Percentiles rank a stretch among this genome's conserved stretches.
Conservation (phyloP, 345 rosid genomes). For the Kernera saxatilis region DNA sequence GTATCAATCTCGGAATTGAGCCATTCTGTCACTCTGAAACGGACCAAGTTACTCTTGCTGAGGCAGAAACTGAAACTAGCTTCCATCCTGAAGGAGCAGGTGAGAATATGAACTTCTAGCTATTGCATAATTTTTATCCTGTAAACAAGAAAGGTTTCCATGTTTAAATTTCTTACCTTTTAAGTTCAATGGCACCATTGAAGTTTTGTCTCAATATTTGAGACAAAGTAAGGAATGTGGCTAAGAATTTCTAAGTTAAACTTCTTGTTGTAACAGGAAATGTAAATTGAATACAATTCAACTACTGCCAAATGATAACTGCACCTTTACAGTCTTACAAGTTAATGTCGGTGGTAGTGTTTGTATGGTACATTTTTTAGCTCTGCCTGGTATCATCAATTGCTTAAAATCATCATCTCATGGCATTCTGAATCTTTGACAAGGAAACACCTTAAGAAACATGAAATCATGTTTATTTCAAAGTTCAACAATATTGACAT, state of each 20-base stretch:
- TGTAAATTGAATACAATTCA: background rate
- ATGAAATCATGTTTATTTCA: background rate
- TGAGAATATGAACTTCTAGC: slow-evolving; percentile 36
- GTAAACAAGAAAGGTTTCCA: background rate
- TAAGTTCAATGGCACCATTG: background rate
- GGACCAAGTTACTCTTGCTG: slow-evolving; percentile 64
- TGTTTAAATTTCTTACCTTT: background rate
- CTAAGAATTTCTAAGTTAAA: background rate
- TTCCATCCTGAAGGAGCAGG: slow-evolving; percentile 81
- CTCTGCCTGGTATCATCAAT: background rate
- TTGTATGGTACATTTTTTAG: background rate
- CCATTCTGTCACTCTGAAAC: slow-evolving; percentile 73
- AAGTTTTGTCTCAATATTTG: no score
- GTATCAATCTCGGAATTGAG: slow-evolving; percentile 66
- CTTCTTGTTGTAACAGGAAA: background rate
- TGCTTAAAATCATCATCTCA: background rate
- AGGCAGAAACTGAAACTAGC: slow-evolving; percentile 77
- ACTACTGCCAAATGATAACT: background rate
- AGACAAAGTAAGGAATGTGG: background rate
- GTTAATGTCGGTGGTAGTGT: background rate
- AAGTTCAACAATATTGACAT: background rate
- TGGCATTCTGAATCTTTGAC: background rate
- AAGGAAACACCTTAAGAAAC: background rate
- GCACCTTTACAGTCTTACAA: background rate
- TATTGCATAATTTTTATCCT: background rate